Evolutionary conservation across 192 early-diverging fungal species (phyloP).

Genomic region (Umbelopsis ramanniana): DNA sequence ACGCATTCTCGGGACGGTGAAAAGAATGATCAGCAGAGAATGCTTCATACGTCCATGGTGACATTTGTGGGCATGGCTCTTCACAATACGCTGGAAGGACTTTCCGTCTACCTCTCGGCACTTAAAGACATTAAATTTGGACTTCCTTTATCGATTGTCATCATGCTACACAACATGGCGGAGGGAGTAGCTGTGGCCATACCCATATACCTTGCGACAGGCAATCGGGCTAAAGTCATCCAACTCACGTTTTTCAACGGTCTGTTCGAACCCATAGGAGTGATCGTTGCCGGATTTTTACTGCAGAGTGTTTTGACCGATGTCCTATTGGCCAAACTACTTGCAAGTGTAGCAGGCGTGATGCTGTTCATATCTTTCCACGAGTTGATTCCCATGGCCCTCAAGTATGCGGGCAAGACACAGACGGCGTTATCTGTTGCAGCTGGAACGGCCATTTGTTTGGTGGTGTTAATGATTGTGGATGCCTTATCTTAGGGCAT

Average conservation of each 20-base stretch:
- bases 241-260: slow-evolving; percentile 28
- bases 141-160: slow-evolving; percentile 21
- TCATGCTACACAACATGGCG: slow-evolving; percentile 30
- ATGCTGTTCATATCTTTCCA: slow-evolving; percentile 26
- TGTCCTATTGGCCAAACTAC: slow-evolving; percentile 19
- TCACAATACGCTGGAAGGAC: slow-evolving; percentile 23
- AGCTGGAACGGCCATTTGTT: slow-evolving; percentile 8
- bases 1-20: not conserved
- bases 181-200: slow-evolving; percentile 26
- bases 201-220: slow-evolving; percentile 25
- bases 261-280: slow-evolving; percentile 22
- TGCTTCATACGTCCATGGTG: slow-evolving; percentile 22
- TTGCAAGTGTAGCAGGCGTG: slow-evolving; percentile 24
- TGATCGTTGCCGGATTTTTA: slow-evolving; percentile 24
- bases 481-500: slow-evolving; percentile 19
- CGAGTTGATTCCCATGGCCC: slow-evolving; percentile 26
- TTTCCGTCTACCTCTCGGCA: slow-evolving; percentile 23
- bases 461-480: slow-evolving; percentile 14
- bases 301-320: slow-evolving; percentile 23
- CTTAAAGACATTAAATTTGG: slow-evolving; percentile 28
- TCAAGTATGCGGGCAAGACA: slow-evolving; percentile 9
- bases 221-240: slow-evolving; percentile 16
- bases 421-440: slow-evolving; percentile 14
- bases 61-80: slow-evolving; percentile 27
- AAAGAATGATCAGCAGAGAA: slow-evolving; percentile 21